A percentile compares a stretch with the other conserved stretches of the same genome.
phyloP scores from a whole-genome alignment of 2,329 filamentous ascomycete species.

The Beauveria australis region DNA sequence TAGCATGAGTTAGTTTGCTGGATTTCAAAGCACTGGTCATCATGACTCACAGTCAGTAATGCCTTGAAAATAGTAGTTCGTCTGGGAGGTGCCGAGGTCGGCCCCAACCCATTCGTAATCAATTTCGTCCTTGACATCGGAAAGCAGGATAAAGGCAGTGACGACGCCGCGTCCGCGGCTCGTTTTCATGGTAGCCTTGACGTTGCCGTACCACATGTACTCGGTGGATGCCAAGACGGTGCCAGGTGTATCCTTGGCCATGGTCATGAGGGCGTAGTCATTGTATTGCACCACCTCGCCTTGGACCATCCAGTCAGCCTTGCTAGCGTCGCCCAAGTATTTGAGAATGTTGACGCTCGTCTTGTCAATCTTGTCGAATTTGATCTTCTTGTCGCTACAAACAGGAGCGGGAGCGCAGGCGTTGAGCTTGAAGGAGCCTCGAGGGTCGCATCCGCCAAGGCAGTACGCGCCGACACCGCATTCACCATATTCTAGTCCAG shows the following conservation, averaged over 20 bases:
- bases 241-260: constrained; percentile 77
- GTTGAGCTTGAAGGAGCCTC: constrained; percentile 72
- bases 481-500: constrained; percentile 68
- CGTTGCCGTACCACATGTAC: constrained; percentile 97
- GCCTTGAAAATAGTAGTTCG: constrained; percentile 96
- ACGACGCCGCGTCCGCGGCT: constrained; percentile 81
- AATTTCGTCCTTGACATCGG: constrained; percentile 95
- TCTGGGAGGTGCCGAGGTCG: constrained; percentile 71
- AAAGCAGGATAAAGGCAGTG: constrained; percentile 93
- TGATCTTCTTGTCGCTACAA: constrained; percentile 67
- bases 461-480: constrained; percentile 94
- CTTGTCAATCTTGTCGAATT: constrained; percentile 63
- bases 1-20: constrained; percentile 27
- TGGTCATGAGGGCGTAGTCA: constrained; percentile 72
- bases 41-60: constrained; percentile 70
- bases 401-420: constrained; percentile 79
- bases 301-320: constrained; percentile 81
- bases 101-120: constrained; percentile 91
- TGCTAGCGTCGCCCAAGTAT: constrained; percentile 77
- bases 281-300: constrained; percentile 64
- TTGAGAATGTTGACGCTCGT: constrained; percentile 59
- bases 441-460: constrained; percentile 87
- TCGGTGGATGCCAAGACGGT: constrained; percentile 75
- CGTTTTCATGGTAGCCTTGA: constrained; percentile 78
- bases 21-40: neutral